Percentiles rank a stretch among this genome's conserved stretches.
phyloP scores from a whole-genome alignment of 192 early-diverging fungal species.

The Backusella morwellensis region DNA sequence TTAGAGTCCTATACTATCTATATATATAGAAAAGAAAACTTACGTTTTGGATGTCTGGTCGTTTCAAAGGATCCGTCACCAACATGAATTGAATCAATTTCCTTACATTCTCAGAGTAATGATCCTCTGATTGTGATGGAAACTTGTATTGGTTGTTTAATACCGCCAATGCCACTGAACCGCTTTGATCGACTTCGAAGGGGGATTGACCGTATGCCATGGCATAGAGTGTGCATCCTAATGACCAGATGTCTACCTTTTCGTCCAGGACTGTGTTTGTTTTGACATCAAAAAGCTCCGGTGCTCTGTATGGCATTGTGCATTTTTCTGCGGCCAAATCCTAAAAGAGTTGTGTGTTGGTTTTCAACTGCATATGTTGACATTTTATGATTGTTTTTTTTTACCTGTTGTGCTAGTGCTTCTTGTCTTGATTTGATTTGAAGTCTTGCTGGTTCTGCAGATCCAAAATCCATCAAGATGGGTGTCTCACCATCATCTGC shows the following conservation, averaged over 20 bases:
- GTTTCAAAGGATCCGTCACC: conserved; percentile 49
- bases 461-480: conserved; percentile 76
- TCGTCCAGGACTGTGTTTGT: conserved; percentile 55
- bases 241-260: conserved; percentile 72
- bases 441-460: conserved; percentile 53
- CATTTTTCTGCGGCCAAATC: conserved; percentile 69
- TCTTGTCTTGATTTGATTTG: conserved; percentile 50
- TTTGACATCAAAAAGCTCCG: conserved; percentile 79
- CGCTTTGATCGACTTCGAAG: conserved; percentile 68
- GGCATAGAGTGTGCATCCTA: conserved; percentile 71
- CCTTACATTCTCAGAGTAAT: conserved; percentile 54
- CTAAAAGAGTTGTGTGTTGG: not conserved
- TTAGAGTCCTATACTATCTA: too few relatives aligned
- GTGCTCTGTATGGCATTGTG: conserved; percentile 74
- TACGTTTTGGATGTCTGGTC: conserved; percentile 54
- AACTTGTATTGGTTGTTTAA: conserved; percentile 58
- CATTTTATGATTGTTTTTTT: not conserved
- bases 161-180: conserved; percentile 68
- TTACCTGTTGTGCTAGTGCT: conserved; percentile 57
- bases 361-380: too few relatives aligned
- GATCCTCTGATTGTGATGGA: conserved; percentile 36
- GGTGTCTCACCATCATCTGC: conserved; percentile 61
- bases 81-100: conserved; percentile 62
- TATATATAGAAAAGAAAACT: not conserved
- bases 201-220: conserved; percentile 70